Conservation (phyloP, 805 yeast genomes). For the Candida boleticola region DNA sequence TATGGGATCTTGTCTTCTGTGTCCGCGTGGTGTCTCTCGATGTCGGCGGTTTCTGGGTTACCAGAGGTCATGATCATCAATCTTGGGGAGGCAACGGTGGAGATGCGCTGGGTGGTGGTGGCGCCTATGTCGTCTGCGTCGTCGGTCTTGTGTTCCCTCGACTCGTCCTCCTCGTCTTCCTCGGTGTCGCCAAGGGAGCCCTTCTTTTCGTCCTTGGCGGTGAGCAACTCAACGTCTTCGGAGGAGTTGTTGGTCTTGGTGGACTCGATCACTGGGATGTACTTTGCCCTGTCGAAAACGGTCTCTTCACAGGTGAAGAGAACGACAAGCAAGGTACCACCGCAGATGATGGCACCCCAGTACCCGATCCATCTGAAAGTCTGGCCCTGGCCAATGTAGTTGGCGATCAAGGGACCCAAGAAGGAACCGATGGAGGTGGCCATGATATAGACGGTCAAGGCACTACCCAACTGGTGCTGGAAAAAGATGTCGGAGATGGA, state of each 20-base stretch:
- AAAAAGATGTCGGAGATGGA: slow-evolving; percentile 71
- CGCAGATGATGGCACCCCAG: slow-evolving; percentile 49
- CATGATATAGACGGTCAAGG: slow-evolving; percentile 69
- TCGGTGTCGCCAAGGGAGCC: not conserved
- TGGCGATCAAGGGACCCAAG: slow-evolving; percentile 76
- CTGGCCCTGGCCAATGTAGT: slow-evolving; percentile 58
- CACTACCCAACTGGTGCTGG: slow-evolving; percentile 73
- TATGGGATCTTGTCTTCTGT: slow-evolving; percentile 33
- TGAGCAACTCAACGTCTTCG: slow-evolving; percentile 5
- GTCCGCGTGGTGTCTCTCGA: slow-evolving; percentile 22
- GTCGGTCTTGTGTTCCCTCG: not conserved
- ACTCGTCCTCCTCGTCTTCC: not conserved
- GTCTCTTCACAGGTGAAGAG: slow-evolving; percentile 72
- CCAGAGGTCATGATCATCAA: slow-evolving; percentile 6
- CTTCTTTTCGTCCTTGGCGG: not conserved
- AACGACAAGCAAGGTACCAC: slow-evolving; percentile 49
- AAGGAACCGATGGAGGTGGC: slow-evolving; percentile 77
- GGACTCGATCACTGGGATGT: slow-evolving; percentile 14
- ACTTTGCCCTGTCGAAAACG: slow-evolving; percentile 53
- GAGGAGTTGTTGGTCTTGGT: slow-evolving; percentile 6
- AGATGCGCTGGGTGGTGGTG: not conserved
- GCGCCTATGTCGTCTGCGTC: not conserved
- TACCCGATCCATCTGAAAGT: slow-evolving; percentile 84
- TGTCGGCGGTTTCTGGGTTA: slow-evolving; percentile 5
- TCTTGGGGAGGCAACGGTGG: not conserved